Evolutionary conservation across 1,139 yeast species (phyloP).

Genomic region (Geotrichum fermentans): DNA sequence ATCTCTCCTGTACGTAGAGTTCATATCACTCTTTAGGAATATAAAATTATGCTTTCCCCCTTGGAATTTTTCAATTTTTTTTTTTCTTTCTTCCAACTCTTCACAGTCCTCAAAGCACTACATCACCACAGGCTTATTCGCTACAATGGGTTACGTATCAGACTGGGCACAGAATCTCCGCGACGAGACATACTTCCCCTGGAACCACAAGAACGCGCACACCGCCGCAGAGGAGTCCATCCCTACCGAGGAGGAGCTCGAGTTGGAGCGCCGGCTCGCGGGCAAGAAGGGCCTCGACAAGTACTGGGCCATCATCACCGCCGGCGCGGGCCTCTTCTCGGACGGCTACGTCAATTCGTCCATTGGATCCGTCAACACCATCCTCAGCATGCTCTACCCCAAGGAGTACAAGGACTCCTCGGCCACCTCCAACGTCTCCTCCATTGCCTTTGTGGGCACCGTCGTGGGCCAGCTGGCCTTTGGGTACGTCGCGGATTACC

Average conservation of each 20-base stretch:
- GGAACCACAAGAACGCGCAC: slow-evolving; percentile 16
- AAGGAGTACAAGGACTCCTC: slow-evolving; percentile 52
- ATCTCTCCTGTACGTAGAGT: no score
- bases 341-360: slow-evolving; percentile 89
- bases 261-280: slow-evolving; percentile 10
- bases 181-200: slow-evolving; percentile 21
- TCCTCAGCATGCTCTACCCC: slow-evolving; percentile 62
- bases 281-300: slow-evolving; percentile 26
- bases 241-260: slow-evolving; percentile 13
- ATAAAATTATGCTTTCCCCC: no score
- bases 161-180: slow-evolving; percentile 17
- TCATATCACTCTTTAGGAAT: no score
- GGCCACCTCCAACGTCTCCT: slow-evolving; percentile 72
- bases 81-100: no score
- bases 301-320: slow-evolving; percentile 73
- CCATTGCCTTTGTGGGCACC: slow-evolving; percentile 90
- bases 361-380: slow-evolving; percentile 68
- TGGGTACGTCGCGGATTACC: slow-evolving; percentile 73
- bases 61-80: no score
- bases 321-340: slow-evolving; percentile 88
- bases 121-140: no score
- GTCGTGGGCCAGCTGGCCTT: slow-evolving; percentile 80
- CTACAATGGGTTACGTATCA: slow-evolving; percentile 17
- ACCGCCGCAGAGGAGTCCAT: slow-evolving; percentile 7
- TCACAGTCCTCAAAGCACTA: no score